Conservation (phyloP, 495 filamentous ascomycete species). For the Xylona heveae region DNA sequence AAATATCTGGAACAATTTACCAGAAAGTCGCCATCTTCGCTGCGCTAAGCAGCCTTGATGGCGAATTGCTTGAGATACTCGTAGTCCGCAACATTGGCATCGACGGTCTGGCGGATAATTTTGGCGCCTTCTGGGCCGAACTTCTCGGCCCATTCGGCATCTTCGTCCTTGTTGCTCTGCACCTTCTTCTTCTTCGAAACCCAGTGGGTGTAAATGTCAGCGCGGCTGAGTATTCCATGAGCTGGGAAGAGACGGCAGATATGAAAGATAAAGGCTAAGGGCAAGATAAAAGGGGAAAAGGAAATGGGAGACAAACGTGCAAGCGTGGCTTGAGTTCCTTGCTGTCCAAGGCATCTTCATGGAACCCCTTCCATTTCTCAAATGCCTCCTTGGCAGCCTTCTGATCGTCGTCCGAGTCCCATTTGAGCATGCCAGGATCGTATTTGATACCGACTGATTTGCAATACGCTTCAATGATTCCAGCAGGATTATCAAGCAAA, state of each 20-base stretch:
- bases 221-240: too few relatives aligned
- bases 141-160: slow-evolving; percentile 61
- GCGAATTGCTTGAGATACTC: slow-evolving; percentile 83
- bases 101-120: slow-evolving; percentile 53
- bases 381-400: slow-evolving; percentile 42
- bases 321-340: slow-evolving; percentile 44
- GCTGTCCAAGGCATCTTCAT: slow-evolving; percentile 78
- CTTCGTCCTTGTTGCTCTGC: slow-evolving; percentile 48
- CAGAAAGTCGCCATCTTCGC: too few relatives aligned
- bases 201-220: slow-evolving; percentile 1
- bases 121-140: slow-evolving; percentile 59
- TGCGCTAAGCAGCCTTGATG: too few relatives aligned
- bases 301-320: slow-evolving; percentile 36
- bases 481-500: slow-evolving; percentile 59
- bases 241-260: neutral
- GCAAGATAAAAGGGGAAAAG: neutral
- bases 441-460: slow-evolving; percentile 54
- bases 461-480: slow-evolving; percentile 58
- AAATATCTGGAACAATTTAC: too few relatives aligned
- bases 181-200: slow-evolving; percentile 27
- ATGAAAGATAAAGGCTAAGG: neutral
- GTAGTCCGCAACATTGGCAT: slow-evolving; percentile 67
- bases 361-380: slow-evolving; percentile 93
- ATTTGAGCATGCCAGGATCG: slow-evolving; percentile 49
- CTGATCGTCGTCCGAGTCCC: slow-evolving; percentile 55